These are phyloP conservation scores for Ceratocystis colombiana DNA, from an alignment of 2,329 filamentous ascomycete genomes.

Conservation along the genomic window DNA sequence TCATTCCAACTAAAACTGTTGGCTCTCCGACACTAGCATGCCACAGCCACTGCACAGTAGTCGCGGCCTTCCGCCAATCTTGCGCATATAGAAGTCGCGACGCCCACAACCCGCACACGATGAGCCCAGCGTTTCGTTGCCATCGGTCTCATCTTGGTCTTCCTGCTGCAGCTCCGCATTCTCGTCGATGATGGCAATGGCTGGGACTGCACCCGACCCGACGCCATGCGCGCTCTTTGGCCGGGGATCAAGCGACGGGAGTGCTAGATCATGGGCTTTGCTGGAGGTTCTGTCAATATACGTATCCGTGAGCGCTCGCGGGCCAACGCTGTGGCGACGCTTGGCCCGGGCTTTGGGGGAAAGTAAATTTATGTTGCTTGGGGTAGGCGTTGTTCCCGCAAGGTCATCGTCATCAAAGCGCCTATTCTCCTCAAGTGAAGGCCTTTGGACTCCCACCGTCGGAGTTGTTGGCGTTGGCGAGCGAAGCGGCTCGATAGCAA, in stretches of 20 bases:
- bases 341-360: neutral
- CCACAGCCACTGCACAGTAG: slow-evolving; percentile 16
- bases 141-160: neutral
- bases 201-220: neutral
- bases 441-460: slow-evolving; percentile 7
- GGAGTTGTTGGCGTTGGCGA: slow-evolving; percentile 3
- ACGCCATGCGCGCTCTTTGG: slow-evolving; percentile 2
- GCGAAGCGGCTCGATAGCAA: neutral
- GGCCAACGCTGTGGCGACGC: slow-evolving; percentile 10
- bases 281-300: neutral
- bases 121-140: neutral
- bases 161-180: neutral
- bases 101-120: slow-evolving; percentile 20
- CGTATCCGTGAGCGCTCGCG: neutral
- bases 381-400: neutral
- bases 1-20: neutral
- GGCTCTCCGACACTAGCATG: slow-evolving; percentile 9
- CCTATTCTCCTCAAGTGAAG: slow-evolving; percentile 1
- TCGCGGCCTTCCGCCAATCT: slow-evolving; percentile 14
- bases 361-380: slow-evolving; percentile 13
- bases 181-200: neutral
- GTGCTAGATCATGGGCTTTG: neutral
- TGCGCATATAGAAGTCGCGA: slow-evolving; percentile 16
- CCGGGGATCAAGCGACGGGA: neutral
- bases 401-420: neutral